Percentiles rank a stretch among this genome's conserved stretches.
phyloP scores from a whole-genome alignment of 2,329 filamentous ascomycete genomes.

The Alternaria gansuensis region DNA sequence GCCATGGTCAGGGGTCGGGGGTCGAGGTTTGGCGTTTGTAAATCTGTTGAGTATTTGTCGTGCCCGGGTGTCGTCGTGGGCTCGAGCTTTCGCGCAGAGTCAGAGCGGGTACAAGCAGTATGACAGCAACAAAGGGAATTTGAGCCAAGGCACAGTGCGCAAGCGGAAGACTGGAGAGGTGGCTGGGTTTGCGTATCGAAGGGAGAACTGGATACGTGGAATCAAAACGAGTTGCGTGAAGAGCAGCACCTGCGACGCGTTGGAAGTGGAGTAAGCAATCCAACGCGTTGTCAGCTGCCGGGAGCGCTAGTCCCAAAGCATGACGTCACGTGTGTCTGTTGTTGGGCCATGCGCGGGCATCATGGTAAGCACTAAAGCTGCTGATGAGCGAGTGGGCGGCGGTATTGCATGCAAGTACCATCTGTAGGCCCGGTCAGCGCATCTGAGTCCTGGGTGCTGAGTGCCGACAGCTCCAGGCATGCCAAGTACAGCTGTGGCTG shows the following conservation, averaged over 20 bases:
- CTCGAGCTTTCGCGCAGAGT: neutral
- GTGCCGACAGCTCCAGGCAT: conserved; percentile 3
- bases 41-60: neutral
- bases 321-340: neutral
- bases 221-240: neutral
- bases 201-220: neutral
- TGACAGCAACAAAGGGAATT: neutral
- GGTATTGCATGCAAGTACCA: conserved; percentile 12
- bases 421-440: conserved; percentile 13
- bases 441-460: too few relatives aligned
- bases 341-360: too few relatives aligned
- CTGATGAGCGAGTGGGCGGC: too few relatives aligned
- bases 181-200: neutral
- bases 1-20: conserved; percentile 7
- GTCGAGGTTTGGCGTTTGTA: neutral
- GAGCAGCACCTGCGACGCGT: conserved; percentile 10
- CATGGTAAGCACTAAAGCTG: too few relatives aligned
- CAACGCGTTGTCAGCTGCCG: conserved; percentile 15
- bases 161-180: neutral
- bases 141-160: neutral
- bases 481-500: conserved; percentile 3
- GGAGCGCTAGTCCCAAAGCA: neutral
- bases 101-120: neutral
- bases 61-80: neutral
- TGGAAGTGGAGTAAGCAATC: conserved; percentile 5